A percentile compares a stretch with the other conserved stretches of the same genome.
Evolutionary conservation across 805 yeast species (phyloP).

Genomic region (Wickerhamomyces pijperi): DNA sequence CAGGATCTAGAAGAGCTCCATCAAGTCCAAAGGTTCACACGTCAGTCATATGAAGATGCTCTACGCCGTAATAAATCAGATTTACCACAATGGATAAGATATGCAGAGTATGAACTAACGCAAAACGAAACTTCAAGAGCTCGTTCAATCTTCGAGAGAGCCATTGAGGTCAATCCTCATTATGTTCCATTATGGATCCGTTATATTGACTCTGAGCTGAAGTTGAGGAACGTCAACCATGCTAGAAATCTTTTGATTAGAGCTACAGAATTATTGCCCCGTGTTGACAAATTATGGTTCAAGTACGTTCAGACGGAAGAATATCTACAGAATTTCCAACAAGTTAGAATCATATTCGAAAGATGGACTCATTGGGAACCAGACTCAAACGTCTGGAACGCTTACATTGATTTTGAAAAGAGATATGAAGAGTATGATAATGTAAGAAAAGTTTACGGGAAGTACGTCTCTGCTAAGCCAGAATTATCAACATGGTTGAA

Average conservation of each 20-base stretch:
- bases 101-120: slow-evolving; percentile 78
- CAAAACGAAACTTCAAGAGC: slow-evolving; percentile 74
- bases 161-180: slow-evolving; percentile 62
- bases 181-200: slow-evolving; percentile 80
- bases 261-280: slow-evolving; percentile 63
- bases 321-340: slow-evolving; percentile 48
- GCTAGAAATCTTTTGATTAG: slow-evolving; percentile 80
- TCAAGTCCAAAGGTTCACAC: slow-evolving; percentile 63
- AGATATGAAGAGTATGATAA: slow-evolving; percentile 49
- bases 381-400: slow-evolving; percentile 52
- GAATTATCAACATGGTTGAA: slow-evolving; percentile 50
- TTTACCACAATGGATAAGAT: slow-evolving; percentile 82
- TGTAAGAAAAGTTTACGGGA: slow-evolving; percentile 46
- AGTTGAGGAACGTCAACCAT: slow-evolving; percentile 66
- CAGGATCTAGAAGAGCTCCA: slow-evolving; percentile 68
- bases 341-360: slow-evolving; percentile 56
- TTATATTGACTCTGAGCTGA: slow-evolving; percentile 70
- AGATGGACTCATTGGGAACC: slow-evolving; percentile 83
- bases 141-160: slow-evolving; percentile 80
- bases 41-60: slow-evolving; percentile 82
- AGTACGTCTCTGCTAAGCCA: slow-evolving; percentile 45
- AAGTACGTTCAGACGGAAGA: slow-evolving; percentile 77
- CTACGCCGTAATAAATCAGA: slow-evolving; percentile 74
- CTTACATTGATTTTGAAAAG: slow-evolving; percentile 62
- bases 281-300: slow-evolving; percentile 81